Evolutionary conservation across 2,329 filamentous ascomycete species (phyloP).

Genomic region (Phialophora expanda): DNA sequence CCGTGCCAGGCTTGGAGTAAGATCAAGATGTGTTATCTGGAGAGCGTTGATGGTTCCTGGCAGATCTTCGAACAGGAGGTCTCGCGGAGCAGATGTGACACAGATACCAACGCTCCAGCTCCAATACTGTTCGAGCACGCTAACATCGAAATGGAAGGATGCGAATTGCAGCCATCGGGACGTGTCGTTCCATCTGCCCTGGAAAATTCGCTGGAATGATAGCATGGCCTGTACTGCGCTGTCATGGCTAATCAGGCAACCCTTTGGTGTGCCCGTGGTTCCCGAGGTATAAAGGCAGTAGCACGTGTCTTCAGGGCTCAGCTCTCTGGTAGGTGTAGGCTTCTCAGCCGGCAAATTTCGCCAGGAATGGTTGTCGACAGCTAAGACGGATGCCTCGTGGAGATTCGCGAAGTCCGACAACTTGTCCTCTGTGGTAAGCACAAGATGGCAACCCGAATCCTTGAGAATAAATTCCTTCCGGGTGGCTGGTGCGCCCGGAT

Average conservation of each 20-base stretch:
- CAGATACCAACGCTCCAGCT: conserved; percentile 90
- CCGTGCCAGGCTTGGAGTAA: conserved; percentile 85
- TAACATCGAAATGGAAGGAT: conserved; percentile 93
- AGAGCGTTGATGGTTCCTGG: conserved; percentile 72
- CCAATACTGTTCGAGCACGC: conserved; percentile 92
- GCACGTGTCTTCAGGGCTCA: conserved; percentile 64
- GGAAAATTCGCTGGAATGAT: conserved; percentile 80
- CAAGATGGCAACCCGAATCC: conserved; percentile 70
- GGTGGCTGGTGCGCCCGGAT: conserved; percentile 72
- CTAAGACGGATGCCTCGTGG: conserved; percentile 50
- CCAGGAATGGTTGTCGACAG: conserved; percentile 52
- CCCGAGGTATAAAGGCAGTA: conserved; percentile 90
- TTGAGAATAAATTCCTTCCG: conserved; percentile 78
- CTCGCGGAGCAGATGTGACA: conserved; percentile 79
- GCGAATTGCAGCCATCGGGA: conserved; percentile 93
- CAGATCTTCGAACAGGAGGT: conserved; percentile 84
- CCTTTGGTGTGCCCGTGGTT: conserved; percentile 84
- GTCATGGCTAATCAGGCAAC: conserved; percentile 84
- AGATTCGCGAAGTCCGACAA: conserved; percentile 47
- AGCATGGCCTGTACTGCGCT: conserved; percentile 90
- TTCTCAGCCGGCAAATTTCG: conserved; percentile 47
- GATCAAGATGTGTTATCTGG: conserved; percentile 84
- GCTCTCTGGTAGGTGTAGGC: conserved; percentile 44
- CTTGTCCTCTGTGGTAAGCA: conserved; percentile 64
- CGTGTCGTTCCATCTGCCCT: conserved; percentile 70